Percentiles rank a stretch among this genome's conserved stretches.
These are phyloP conservation scores for Diaporthe sp. DNA, from an alignment of 2,329 filamentous ascomycete genomes.

Conservation along the genomic window DNA sequence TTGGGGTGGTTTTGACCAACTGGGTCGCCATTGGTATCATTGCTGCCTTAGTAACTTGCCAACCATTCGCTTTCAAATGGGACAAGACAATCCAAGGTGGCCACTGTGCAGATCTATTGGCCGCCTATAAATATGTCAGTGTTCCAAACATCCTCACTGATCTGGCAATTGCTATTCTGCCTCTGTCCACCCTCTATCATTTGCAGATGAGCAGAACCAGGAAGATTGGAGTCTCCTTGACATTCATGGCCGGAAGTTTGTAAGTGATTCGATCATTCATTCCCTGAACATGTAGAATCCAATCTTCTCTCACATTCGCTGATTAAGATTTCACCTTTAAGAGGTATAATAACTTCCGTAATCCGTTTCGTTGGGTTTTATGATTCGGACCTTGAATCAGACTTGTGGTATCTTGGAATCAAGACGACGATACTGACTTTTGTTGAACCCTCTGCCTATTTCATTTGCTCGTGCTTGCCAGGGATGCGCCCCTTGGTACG, in stretches of 20 bases:
- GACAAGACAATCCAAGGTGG: background rate
- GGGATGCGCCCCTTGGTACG: background rate
- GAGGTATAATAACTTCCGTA: background rate
- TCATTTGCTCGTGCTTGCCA: slow-evolving; percentile 18
- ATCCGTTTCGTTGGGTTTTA: background rate
- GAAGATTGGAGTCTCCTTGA: background rate
- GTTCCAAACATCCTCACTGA: background rate
- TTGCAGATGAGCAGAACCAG: background rate
- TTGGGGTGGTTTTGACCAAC: background rate
- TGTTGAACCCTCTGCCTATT: background rate
- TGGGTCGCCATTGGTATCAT: slow-evolving; percentile 1
- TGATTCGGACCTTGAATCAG: background rate
- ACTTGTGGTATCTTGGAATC: background rate
- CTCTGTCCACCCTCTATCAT: background rate
- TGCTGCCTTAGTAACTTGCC: background rate
- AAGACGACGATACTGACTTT: background rate
- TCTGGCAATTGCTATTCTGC: background rate
- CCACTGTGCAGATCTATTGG: background rate
- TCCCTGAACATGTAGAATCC: background rate
- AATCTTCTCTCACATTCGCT: background rate
- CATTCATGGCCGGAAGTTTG: background rate
- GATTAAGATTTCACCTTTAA: background rate
- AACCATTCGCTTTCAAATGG: slow-evolving; percentile 4
- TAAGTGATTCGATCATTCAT: background rate
- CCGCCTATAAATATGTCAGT: background rate